Percentiles rank a stretch among this genome's conserved stretches.
Evolutionary conservation across 495 filamentous ascomycete species (phyloP).

Genomic region (Penicillium paradoxum): DNA sequence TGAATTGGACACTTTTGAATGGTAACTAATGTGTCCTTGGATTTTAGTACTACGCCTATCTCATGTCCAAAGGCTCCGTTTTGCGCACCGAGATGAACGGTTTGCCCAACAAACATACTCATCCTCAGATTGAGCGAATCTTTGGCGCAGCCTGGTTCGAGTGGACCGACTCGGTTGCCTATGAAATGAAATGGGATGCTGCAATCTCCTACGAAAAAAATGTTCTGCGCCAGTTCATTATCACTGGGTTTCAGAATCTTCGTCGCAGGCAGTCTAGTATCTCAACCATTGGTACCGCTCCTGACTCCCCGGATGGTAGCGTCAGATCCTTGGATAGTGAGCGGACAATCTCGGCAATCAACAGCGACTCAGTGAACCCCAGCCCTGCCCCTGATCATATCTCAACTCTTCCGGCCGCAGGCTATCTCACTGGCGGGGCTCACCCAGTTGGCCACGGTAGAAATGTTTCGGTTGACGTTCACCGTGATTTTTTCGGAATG

Average conservation of each 20-base stretch:
- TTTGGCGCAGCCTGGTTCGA: constrained; percentile 8
- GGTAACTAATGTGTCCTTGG: not conserved
- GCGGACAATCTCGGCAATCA: not conserved
- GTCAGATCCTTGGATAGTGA: not conserved
- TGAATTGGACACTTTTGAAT: not conserved
- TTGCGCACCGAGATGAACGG: not conserved
- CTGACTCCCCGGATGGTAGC: not conserved
- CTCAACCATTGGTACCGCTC: not conserved
- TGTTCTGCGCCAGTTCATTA: constrained; percentile 5
- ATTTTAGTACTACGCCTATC: constrained; percentile 4
- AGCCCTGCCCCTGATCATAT: not conserved
- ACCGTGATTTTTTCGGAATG: too few relatives aligned
- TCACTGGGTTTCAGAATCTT: constrained; percentile 1
- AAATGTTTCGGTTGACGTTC: not conserved
- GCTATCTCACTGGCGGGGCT: not conserved
- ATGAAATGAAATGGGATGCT: not conserved
- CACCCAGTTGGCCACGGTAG: not conserved
- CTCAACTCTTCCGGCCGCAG: too few relatives aligned
- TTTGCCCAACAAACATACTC: not conserved
- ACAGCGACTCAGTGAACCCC: not conserved
- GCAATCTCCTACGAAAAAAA: constrained; percentile 5
- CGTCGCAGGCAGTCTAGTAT: not conserved
- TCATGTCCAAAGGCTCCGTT: constrained; percentile 1
- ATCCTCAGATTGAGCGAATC: not conserved
- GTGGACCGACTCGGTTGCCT: not conserved